A percentile compares a stretch with the other conserved stretches of the same genome.
phyloP scores from a whole-genome alignment of 306 rosid genomes.

The Casuarina cunninghamiana region DNA sequence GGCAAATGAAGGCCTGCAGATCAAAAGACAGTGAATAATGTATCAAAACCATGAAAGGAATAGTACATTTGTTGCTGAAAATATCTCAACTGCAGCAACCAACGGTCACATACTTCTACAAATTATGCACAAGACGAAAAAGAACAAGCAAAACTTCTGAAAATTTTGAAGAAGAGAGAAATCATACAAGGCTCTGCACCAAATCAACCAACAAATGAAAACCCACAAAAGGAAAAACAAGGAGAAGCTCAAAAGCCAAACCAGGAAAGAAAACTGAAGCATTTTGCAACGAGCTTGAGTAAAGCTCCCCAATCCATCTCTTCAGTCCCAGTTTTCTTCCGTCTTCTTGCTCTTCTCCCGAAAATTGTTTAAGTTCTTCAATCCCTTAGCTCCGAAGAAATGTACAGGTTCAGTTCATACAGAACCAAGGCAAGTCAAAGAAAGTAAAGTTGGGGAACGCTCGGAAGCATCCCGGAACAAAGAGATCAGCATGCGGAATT shows the following conservation, averaged over 20 bases:
- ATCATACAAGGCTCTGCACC: background rate
- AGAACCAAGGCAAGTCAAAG: background rate
- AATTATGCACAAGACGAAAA: background rate
- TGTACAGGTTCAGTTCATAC: background rate
- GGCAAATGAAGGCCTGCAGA: slow-evolving; percentile 60
- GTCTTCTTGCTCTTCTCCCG: background rate
- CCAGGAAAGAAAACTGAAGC: slow-evolving; percentile 47
- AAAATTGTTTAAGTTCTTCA: background rate
- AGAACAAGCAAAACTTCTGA: background rate
- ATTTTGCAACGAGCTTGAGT: slow-evolving; percentile 25
- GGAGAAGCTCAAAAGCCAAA: slow-evolving; percentile 7
- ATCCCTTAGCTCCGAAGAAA: background rate
- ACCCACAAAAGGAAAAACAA: background rate
- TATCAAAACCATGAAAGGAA: background rate
- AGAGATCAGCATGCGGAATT: background rate
- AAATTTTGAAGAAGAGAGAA: background rate
- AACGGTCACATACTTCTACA: background rate
- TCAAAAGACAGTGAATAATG: background rate
- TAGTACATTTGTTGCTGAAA: background rate
- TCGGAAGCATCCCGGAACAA: background rate
- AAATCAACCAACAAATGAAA: background rate
- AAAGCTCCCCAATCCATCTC: slow-evolving; percentile 40
- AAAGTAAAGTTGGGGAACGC: background rate
- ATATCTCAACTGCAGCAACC: background rate
- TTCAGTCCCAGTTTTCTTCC: slow-evolving; percentile 1